Evolutionary conservation across 805 yeast genomes (phyloP).

Genomic region (Kodamaea restingae): DNA sequence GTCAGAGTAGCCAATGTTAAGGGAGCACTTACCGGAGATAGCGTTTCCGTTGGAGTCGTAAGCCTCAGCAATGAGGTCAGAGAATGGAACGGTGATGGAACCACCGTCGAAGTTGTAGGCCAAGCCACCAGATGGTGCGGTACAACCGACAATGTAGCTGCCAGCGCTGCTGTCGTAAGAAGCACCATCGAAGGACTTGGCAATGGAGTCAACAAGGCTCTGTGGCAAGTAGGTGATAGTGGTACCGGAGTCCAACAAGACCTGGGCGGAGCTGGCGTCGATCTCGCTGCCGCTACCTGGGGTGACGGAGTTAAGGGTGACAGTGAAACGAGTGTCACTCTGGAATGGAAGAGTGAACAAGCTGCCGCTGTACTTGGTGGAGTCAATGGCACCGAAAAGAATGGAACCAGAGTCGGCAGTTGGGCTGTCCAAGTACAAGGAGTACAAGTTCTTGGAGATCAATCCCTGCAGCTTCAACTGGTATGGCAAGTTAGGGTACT

Average conservation of each 20-base stretch:
- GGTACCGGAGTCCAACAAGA: constrained; percentile 11
- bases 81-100: constrained; percentile 3
- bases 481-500: constrained; percentile 65
- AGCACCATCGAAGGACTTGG: constrained; percentile 3
- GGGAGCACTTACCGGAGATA: not conserved
- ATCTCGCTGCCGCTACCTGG: not conserved
- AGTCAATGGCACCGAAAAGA: constrained; percentile 71
- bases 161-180: not conserved
- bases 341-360: constrained; percentile 25
- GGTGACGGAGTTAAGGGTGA: constrained; percentile 5
- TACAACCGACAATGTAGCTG: constrained; percentile 3
- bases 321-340: constrained; percentile 3
- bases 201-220: constrained; percentile 3
- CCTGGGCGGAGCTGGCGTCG: constrained; percentile 1
- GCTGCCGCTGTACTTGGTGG: constrained; percentile 53
- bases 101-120: constrained; percentile 6
- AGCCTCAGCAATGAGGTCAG: constrained; percentile 1
- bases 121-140: not conserved
- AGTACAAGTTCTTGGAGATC: constrained; percentile 54
- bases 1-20: constrained; percentile 1
- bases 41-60: constrained; percentile 4
- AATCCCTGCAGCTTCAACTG: constrained; percentile 55
- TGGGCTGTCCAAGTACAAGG: constrained; percentile 50
- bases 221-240: constrained; percentile 9
- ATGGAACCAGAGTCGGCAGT: constrained; percentile 45